Evolutionary conservation across 2,329 filamentous ascomycete genomes (phyloP).

Genomic region (Talaromyces albobiverticillius): DNA sequence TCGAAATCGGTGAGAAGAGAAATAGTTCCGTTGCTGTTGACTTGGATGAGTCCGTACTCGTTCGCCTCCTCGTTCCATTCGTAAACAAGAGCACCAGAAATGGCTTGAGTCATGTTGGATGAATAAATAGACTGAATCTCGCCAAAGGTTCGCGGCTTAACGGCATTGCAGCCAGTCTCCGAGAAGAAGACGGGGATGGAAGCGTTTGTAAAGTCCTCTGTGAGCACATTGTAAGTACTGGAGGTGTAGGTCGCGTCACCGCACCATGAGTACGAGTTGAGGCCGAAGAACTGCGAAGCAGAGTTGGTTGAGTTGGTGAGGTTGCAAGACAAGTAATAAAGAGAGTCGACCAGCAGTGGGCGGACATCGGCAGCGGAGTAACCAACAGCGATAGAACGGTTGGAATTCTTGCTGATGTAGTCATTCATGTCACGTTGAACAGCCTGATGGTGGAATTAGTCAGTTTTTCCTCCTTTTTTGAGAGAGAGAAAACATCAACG

Average conservation of each 20-base stretch:
- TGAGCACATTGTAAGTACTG: slow-evolving; percentile 56
- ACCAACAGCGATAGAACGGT: slow-evolving; percentile 62
- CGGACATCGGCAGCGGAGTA: slow-evolving; percentile 67
- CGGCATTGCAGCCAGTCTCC: slow-evolving; percentile 64
- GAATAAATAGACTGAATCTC: slow-evolving; percentile 62
- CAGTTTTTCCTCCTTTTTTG: no score
- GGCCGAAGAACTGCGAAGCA: slow-evolving; percentile 62
- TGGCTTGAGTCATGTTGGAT: slow-evolving; percentile 55
- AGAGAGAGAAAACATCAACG: no score
- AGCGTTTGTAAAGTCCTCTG: slow-evolving; percentile 56
- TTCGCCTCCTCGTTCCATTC: slow-evolving; percentile 49
- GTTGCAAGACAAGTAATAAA: slow-evolving; percentile 60
- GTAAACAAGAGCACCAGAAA: slow-evolving; percentile 58
- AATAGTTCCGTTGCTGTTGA: slow-evolving; percentile 58
- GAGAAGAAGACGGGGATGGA: slow-evolving; percentile 65
- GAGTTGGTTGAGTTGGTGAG: slow-evolving; percentile 49
- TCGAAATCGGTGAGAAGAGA: slow-evolving; percentile 65
- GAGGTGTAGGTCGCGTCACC: slow-evolving; percentile 55
- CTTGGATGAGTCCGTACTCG: slow-evolving; percentile 57
- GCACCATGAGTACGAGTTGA: slow-evolving; percentile 70
- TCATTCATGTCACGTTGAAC: slow-evolving; percentile 66
- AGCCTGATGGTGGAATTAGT: slow-evolving; percentile 34
- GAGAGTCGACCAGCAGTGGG: slow-evolving; percentile 58
- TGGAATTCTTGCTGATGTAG: slow-evolving; percentile 60
- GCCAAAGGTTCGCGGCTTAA: slow-evolving; percentile 56